These are phyloP conservation scores for Erythrobasidium hasegawianum DNA, from an alignment of 1,284 basidiomycete genomes.

Conservation along the genomic window DNA sequence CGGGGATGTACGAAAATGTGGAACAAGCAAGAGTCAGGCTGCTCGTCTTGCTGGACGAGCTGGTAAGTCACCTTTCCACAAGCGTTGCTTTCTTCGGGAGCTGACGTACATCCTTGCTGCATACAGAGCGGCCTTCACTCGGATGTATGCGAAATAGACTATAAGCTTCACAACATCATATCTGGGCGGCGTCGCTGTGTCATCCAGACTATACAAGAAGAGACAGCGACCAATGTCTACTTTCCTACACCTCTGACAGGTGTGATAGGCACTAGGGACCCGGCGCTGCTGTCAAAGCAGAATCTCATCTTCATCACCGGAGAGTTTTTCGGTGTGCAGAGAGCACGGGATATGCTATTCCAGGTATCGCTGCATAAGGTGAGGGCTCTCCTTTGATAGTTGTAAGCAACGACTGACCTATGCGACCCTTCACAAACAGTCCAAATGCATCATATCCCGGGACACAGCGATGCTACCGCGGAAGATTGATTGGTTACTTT, in stretches of 20 bases:
- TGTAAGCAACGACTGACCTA: not conserved
- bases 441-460: constrained; percentile 82
- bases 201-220: constrained; percentile 90
- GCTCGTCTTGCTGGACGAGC: constrained; percentile 89
- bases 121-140: constrained; percentile 77
- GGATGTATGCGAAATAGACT: constrained; percentile 88
- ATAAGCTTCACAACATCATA: constrained; percentile 88
- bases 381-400: no score
- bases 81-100: no score
- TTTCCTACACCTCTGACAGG: constrained; percentile 85
- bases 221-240: constrained; percentile 96
- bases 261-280: constrained; percentile 58
- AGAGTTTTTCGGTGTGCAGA: constrained; percentile 92
- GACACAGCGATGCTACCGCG: constrained; percentile 91
- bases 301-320: constrained; percentile 95
- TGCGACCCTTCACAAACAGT: constrained; percentile 54
- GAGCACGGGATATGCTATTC: constrained; percentile 90
- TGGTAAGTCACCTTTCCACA: constrained; percentile 61
- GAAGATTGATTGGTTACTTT: constrained; percentile 97
- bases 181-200: constrained; percentile 82
- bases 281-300: constrained; percentile 52
- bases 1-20: constrained; percentile 78
- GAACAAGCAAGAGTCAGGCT: constrained; percentile 85
- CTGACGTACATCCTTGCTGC: no score
- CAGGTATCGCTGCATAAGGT: constrained; percentile 83